A percentile compares a stretch with the other conserved stretches of the same genome.
phyloP scores from a whole-genome alignment of 306 rosid genomes.

The Spatholobus suberectus region DNA sequence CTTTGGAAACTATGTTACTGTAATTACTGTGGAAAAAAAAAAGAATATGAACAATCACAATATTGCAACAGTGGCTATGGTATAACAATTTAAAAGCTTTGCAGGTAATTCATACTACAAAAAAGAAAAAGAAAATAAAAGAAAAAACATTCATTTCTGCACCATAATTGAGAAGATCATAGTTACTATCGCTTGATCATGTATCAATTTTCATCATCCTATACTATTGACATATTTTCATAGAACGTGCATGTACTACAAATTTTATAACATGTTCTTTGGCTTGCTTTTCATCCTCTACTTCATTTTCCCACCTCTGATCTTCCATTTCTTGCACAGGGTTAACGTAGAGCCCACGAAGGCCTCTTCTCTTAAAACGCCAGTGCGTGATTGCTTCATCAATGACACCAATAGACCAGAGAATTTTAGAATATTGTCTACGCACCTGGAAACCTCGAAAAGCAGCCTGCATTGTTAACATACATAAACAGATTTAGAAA shows the following conservation, averaged over 20 bases:
- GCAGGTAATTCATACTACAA: too few species aligned
- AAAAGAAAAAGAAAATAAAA: too few species aligned
- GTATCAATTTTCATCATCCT: background rate
- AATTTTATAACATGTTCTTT: background rate
- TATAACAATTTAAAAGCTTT: too few species aligned
- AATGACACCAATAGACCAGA: background rate
- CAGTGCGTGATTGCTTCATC: background rate
- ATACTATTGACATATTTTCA: background rate
- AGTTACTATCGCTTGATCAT: background rate
- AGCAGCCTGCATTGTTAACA: background rate
- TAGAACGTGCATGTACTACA: background rate
- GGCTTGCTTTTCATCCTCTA: background rate
- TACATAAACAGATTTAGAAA: background rate
- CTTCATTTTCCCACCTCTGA: background rate
- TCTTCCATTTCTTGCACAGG: background rate
- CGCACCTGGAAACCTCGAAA: background rate
- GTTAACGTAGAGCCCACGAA: background rate
- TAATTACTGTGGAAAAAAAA: too few species aligned
- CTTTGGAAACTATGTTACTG: too few species aligned
- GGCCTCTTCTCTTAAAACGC: background rate
- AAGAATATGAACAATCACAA: background rate
- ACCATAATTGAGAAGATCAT: too few species aligned
- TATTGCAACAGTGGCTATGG: background rate
- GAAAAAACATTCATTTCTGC: too few species aligned
- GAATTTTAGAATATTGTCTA: background rate